Percentiles rank a stretch among this genome's conserved stretches.
Evolutionary conservation across 1,284 basidiomycete genomes (phyloP).

Genomic region (Cronartium quercuum): DNA sequence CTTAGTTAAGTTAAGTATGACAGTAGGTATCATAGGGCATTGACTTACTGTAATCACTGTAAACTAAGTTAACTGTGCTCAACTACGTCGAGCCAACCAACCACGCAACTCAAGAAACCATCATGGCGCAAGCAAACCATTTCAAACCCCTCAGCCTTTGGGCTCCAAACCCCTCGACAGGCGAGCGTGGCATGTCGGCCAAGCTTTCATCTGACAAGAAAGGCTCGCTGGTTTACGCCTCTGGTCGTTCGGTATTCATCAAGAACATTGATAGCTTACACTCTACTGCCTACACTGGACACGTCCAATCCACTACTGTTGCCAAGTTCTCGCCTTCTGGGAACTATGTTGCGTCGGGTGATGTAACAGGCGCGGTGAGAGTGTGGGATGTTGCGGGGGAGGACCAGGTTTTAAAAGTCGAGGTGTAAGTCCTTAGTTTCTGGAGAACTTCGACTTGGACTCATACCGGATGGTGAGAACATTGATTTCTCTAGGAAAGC

Average conservation of each 20-base stretch:
- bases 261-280: conserved; percentile 45
- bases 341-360: conserved; percentile 88
- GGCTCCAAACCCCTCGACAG: conserved; percentile 32
- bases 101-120: background rate
- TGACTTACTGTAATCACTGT: too few relatives aligned
- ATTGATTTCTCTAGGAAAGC: conserved; percentile 54
- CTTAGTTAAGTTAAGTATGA: too few relatives aligned
- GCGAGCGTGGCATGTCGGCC: conserved; percentile 29
- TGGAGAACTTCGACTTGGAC: conserved; percentile 14
- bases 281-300: conserved; percentile 65
- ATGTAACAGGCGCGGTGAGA: conserved; percentile 68
- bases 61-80: too few relatives aligned
- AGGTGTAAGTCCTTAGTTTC: conserved; percentile 52
- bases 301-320: conserved; percentile 76
- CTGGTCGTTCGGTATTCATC: conserved; percentile 25
- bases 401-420: conserved; percentile 76
- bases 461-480: background rate
- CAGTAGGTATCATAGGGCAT: too few relatives aligned
- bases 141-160: conserved; percentile 22
- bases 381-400: conserved; percentile 90
- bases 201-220: conserved; percentile 26
- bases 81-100: background rate
- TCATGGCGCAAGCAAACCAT: background rate
- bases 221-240: conserved; percentile 16
- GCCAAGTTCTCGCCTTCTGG: conserved; percentile 89